These are phyloP conservation scores for Plectranthus barbatus DNA, from an alignment of 257 asterid genomes.

Conservation along the genomic window DNA sequence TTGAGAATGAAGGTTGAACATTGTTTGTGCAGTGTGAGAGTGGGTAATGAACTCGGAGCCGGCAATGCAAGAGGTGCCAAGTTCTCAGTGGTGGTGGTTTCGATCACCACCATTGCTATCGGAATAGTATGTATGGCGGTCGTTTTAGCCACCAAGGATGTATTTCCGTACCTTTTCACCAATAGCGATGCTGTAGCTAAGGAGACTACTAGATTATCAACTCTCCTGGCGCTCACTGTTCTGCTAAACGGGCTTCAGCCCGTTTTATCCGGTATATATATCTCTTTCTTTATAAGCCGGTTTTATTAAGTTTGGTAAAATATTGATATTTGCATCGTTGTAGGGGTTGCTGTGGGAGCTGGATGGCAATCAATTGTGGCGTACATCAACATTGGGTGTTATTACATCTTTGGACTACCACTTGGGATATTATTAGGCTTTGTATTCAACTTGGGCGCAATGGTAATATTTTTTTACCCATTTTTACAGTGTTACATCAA, in stretches of 20 bases:
- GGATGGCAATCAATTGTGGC: slow-evolving; percentile 89
- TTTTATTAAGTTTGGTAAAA: too few relatives aligned
- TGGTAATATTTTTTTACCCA: slow-evolving; percentile 17
- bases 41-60: slow-evolving; percentile 81
- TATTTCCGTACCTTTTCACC: slow-evolving; percentile 62
- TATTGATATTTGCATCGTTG: too few relatives aligned
- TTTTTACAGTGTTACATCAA: too few relatives aligned
- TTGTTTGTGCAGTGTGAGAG: slow-evolving; percentile 50
- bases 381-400: slow-evolving; percentile 58
- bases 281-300: too few relatives aligned
- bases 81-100: slow-evolving; percentile 64
- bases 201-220: slow-evolving; percentile 53
- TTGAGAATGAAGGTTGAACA: too few relatives aligned
- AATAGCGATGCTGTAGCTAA: slow-evolving; percentile 58
- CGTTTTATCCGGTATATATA: slow-evolving; percentile 68
- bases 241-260: slow-evolving; percentile 78
- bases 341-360: slow-evolving; percentile 94
- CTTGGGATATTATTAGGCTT: slow-evolving; percentile 65
- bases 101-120: slow-evolving; percentile 45
- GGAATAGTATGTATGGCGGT: slow-evolving; percentile 36
- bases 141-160: slow-evolving; percentile 42
- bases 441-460: slow-evolving; percentile 39
- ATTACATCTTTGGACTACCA: slow-evolving; percentile 73
- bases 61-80: slow-evolving; percentile 66
- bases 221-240: slow-evolving; percentile 51